Evolutionary conservation across 768 basidiomycete genomes (phyloP), one percentile per base, ranked within the genome.

Genomic region (Trametes sanguinea): DNA sequence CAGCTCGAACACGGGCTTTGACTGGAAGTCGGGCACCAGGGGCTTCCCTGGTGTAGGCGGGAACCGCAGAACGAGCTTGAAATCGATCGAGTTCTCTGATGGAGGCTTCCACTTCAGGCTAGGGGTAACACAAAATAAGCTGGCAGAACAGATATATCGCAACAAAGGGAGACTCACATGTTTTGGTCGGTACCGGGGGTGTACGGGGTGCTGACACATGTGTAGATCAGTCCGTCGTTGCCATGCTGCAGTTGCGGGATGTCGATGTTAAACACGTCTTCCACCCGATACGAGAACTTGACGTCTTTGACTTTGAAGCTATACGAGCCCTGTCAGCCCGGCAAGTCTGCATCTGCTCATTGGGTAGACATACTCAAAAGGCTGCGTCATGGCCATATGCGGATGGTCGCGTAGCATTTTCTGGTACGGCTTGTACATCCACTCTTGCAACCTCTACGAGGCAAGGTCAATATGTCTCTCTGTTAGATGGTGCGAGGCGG

Each of bases 171-270:
- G 3, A 76, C 87, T 68, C 62, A 97, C 96, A 98, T 94, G 64
- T 92, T 91, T 3, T 76, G 72, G 71, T 99, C 97, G 10, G 97
- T 98, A 2, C 83, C 94, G 1, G 85, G 67, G 9, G 80, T 79
- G 68, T 99, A 99, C 0, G 85, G 85, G 6, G 94, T 85, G 71
- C 83, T 89, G 9, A 90, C 92, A 68, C 92, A 90, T 1, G 97
- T 98, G 73, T 98, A 99, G 68, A 99, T 96, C 59, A 99, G 85
- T 0, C 97, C 97, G 68, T 99, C 97, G 64, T 90, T 95, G 4
- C 86, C 94, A 69, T 99, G 97, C 65, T 94, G 88, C 6, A 98
- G 77, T 13, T 79, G 80, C 5, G 95, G 92, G 48, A 99, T 89
- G 63, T 95, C 90, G 52, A 88, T 79, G 33, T 81, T 79, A 69